Evolutionary conservation across 2,329 filamentous ascomycete species (phyloP), one percentile per base, ranked within the genome.

Genomic region (Alternaria sp.): DNA sequence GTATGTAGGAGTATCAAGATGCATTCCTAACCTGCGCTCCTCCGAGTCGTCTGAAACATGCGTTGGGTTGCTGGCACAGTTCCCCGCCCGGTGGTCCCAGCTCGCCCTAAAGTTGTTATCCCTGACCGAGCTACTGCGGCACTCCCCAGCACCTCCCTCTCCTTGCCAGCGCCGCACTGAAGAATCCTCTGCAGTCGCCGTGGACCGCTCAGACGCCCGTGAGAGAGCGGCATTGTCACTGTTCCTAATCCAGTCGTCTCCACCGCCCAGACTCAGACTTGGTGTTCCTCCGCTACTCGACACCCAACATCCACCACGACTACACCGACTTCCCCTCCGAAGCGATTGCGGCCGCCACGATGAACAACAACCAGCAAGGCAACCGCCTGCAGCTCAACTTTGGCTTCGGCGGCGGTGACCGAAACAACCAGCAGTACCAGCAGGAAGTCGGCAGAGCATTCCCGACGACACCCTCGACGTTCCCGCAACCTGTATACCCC

Each of bases 401-500:
- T 76, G 82, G 82, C 78, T 84, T 84, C 75, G 73, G 75, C 55
- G 71, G 70, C 58, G 71, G 67, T 61, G 76, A 76, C 53, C 76
- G 79, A 68, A 78, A 77, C 60, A 76, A 80, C 70, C 78, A 82
- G 64, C 74, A 76, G 64, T 74, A 76, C 67, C 74, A 75, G 64
- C 82, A 82, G 69, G 81, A 82, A 72, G 78, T 77, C 62, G 83
- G 83, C 60, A 82, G 84, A 66, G 81, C 82, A 61, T 86, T 83
- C 75, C 84, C 84, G 57, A 86, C 95, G 57, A 97, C 95, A 10
- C 95, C 95, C 56, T 97, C 95, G 69, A 97, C 94, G 63, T 98
- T 98, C 78, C 95, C 95, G 12, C 95, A 98, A 83, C 94, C 94
- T 64, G 92, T 97, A 79, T 90, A 89, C 75, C 86, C 87, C 55